Conservation (phyloP, 2,329 filamentous ascomycete genomes). For the Nothopassalora personata region DNA sequence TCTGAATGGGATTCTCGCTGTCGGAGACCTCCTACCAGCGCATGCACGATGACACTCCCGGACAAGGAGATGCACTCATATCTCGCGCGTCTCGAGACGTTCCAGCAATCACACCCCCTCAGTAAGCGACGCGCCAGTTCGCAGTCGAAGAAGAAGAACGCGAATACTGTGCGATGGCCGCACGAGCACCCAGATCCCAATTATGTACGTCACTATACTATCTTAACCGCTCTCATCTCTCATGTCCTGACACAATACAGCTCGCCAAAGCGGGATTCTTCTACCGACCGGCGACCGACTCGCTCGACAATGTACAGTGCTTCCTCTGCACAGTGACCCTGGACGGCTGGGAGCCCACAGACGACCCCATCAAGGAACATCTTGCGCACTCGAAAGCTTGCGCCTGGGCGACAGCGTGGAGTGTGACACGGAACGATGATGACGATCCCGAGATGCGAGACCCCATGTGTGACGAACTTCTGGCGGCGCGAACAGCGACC, state of each 20-base stretch:
- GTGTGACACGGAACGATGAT: slow-evolving; percentile 50
- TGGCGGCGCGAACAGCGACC: slow-evolving; percentile 72
- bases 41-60: slow-evolving; percentile 30
- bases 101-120: slow-evolving; percentile 59
- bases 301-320: slow-evolving; percentile 82
- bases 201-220: slow-evolving; percentile 47
- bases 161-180: slow-evolving; percentile 63
- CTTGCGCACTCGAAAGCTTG: slow-evolving; percentile 75
- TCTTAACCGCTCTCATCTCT: not conserved
- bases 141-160: slow-evolving; percentile 42
- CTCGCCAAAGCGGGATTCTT: slow-evolving; percentile 89
- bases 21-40: not conserved
- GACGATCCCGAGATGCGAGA: slow-evolving; percentile 62
- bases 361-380: slow-evolving; percentile 80
- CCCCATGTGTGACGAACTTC: slow-evolving; percentile 65
- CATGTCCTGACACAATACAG: slow-evolving; percentile 42
- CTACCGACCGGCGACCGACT: slow-evolving; percentile 69
- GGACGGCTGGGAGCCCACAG: slow-evolving; percentile 85
- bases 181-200: slow-evolving; percentile 62
- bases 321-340: slow-evolving; percentile 80
- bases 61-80: slow-evolving; percentile 55
- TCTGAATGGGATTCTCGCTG: not conserved
- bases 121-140: slow-evolving; percentile 67
- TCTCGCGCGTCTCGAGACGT: slow-evolving; percentile 74
- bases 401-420: slow-evolving; percentile 72